A percentile compares a stretch with the other conserved stretches of the same genome.
phyloP scores from a whole-genome alignment of 2,329 filamentous ascomycete species.

The Sporothrix humicola region DNA sequence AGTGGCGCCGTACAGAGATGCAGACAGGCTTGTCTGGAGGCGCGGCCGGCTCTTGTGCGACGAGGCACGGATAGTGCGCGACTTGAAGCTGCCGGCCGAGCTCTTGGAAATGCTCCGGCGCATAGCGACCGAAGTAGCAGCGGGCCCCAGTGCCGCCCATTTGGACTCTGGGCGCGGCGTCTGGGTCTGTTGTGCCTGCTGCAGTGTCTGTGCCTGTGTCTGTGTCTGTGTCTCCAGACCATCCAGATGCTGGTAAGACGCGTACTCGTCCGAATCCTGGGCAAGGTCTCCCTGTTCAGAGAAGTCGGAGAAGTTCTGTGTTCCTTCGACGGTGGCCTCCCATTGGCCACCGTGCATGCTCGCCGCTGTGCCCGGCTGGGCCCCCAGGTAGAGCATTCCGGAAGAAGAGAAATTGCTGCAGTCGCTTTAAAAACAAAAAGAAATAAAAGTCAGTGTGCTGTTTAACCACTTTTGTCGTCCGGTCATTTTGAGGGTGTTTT shows the following conservation, averaged over 20 bases:
- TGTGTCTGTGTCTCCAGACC: slow-evolving; percentile 48
- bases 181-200: slow-evolving; percentile 23
- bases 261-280: slow-evolving; percentile 60
- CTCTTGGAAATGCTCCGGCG: slow-evolving; percentile 52
- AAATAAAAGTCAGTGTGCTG: slow-evolving; percentile 59
- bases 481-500: slow-evolving; percentile 26
- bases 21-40: slow-evolving; percentile 56
- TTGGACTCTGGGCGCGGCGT: slow-evolving; percentile 40
- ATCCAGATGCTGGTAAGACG: slow-evolving; percentile 58
- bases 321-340: slow-evolving; percentile 62
- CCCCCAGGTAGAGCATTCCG: slow-evolving; percentile 60
- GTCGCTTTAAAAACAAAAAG: slow-evolving; percentile 49
- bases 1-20: slow-evolving; percentile 49
- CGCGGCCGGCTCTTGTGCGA: slow-evolving; percentile 52
- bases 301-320: slow-evolving; percentile 65
- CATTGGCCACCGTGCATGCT: slow-evolving; percentile 62
- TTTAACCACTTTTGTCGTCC: slow-evolving; percentile 51
- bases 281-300: slow-evolving; percentile 57
- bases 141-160: slow-evolving; percentile 53
- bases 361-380: slow-evolving; percentile 43
- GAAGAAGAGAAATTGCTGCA: slow-evolving; percentile 61
- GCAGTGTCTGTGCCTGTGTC: slow-evolving; percentile 37
- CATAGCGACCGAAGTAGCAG: slow-evolving; percentile 51
- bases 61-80: slow-evolving; percentile 51
- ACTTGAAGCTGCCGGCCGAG: slow-evolving; percentile 54